Base-by-base conservation (phyloP, 2,329 filamentous ascomycete genomes). In the Boeremia lycopersici region DNA sequence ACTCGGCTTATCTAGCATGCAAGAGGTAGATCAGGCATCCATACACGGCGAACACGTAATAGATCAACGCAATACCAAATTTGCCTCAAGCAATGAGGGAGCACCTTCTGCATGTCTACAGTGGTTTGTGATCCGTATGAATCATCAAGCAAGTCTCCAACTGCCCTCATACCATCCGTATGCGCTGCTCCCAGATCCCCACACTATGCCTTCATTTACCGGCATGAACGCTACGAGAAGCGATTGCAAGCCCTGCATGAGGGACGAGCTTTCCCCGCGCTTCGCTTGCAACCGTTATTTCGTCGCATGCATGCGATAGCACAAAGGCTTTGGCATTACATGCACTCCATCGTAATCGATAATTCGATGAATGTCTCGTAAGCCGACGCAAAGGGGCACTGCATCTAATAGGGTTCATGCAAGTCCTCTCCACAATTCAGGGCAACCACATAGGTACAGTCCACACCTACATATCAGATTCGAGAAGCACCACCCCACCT, bases 191-290 rank as follows among this genome's bases (percentile, higher is more conserved):
- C 42, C 15, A 39, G 1, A 8, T 17, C 8, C 8, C 19, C 28
- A 45, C 15, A 25, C 15, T 13, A 12, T n/a, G 15, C 29, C 28
- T 31, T 41, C n/a, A 31, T 28, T 31, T 46, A 29, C 46, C 46
- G 41, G 38, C 42, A 50, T 46, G 42, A 50, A 33, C 35, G 23
- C 29, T 30, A 31, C 29, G 17, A 42, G 34, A 44, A 38, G 41
- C 36, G 50, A 55, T 33, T 41, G 29, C 46, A 41, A 30, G 26
- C 30, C 30, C 52, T 50, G 46, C 46, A 55, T 40, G 11, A 41
- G 34, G 41, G 13, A 50, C 30, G 46, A 38, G 36, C 40, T 45
- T 55, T 44, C 45, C 52, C 52, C 52, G 34, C 50, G 50, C 50
- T 39, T 55, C 52, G 46, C 46, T 41, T 49, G 45, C 41, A 49